These are phyloP conservation scores for Urtica urens DNA, from an alignment of 306 rosid genomes.

Conservation along the genomic window DNA sequence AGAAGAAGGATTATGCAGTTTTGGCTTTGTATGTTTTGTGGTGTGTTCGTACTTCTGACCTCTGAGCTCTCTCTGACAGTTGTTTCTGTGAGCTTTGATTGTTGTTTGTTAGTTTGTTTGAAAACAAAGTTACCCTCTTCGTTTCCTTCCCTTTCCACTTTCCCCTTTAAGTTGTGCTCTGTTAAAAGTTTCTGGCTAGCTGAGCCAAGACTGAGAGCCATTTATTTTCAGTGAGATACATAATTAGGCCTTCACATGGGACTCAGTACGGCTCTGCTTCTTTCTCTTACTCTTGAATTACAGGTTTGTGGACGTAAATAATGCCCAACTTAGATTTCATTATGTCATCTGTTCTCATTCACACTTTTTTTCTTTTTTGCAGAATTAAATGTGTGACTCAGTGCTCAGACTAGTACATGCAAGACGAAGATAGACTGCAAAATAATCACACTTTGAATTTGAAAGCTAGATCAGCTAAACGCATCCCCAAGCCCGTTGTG, in stretches of 20 bases:
- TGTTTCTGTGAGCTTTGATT: background rate
- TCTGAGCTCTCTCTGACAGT: slow-evolving; percentile 9
- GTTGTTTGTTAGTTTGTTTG: slow-evolving; percentile 4
- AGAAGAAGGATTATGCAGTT: background rate
- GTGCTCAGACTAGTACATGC: too few species aligned
- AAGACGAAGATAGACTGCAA: too few species aligned
- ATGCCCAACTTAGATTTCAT: slow-evolving; percentile 15
- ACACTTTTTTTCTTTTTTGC: slow-evolving; percentile 3
- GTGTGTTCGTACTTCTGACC: background rate
- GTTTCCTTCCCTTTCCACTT: background rate
- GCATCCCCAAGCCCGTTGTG: too few species aligned
- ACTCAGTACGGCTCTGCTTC: slow-evolving; percentile 14
- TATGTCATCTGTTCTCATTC: slow-evolving; percentile 5
- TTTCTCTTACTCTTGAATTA: background rate
- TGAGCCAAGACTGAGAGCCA: too few species aligned
- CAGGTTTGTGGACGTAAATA: background rate
- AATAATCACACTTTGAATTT: too few species aligned
- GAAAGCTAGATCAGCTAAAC: too few species aligned
- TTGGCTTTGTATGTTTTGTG: slow-evolving; percentile 1
- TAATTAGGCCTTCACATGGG: slow-evolving; percentile 14
- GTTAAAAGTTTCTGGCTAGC: slow-evolving; percentile 1
- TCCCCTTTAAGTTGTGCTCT: slow-evolving; percentile 10
- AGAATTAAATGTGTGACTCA: too few species aligned
- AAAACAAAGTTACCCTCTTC: background rate
- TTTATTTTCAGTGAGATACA: background rate